A percentile compares a stretch with the other conserved stretches of the same genome.
Evolutionary conservation across 768 basidiomycete genomes (phyloP).

Genomic region (Pulveroboletus ravenelii): DNA sequence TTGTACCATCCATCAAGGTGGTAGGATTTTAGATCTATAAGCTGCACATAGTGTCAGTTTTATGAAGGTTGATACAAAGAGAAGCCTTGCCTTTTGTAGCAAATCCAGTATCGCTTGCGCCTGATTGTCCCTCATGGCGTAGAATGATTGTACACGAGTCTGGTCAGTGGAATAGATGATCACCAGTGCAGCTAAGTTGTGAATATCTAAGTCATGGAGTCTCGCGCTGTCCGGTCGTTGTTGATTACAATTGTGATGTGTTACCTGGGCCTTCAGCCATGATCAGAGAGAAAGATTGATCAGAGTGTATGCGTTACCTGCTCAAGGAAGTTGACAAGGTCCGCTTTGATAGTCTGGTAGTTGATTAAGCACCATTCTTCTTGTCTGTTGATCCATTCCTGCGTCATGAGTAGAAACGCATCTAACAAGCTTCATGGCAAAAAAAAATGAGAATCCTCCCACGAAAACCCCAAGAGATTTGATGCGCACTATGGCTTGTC

Average conservation of each 20-base stretch:
- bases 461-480: neutral
- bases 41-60: constrained; percentile 8
- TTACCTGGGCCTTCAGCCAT: constrained; percentile 13
- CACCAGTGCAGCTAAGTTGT: constrained; percentile 20
- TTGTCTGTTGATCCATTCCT: constrained; percentile 16
- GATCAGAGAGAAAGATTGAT: neutral
- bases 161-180: constrained; percentile 18
- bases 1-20: constrained; percentile 25
- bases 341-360: constrained; percentile 15
- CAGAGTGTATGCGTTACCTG: constrained; percentile 1
- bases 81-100: constrained; percentile 18
- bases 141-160: constrained; percentile 14
- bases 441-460: neutral
- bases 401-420: constrained; percentile 11
- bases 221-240: constrained; percentile 5
- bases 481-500: constrained; percentile 14
- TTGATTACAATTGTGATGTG: constrained; percentile 19
- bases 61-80: neutral
- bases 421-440: constrained; percentile 14
- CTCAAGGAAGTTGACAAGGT: constrained; percentile 11
- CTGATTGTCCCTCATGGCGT: constrained; percentile 16
- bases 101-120: constrained; percentile 27
- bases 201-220: constrained; percentile 22
- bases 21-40: constrained; percentile 22
- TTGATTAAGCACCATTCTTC: constrained; percentile 25